Base-by-base conservation (phyloP, 805 yeast genomes). In the Komagataella kurtzmanii region DNA sequence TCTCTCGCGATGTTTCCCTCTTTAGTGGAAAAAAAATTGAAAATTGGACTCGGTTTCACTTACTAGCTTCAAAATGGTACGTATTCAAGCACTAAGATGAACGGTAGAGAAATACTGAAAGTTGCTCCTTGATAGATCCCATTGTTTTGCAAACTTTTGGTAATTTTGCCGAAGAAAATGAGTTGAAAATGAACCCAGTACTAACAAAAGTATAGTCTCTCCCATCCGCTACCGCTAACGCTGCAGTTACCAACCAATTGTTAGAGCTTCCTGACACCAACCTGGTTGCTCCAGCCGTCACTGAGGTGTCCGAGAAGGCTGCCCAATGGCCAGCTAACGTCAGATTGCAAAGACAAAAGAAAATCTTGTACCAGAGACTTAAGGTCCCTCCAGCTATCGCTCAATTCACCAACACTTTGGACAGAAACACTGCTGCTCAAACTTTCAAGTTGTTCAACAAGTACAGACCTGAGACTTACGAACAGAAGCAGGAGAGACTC, bases 261-360 rank as follows among this genome's bases (percentile, higher is more conserved):
- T 8, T 30, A 30, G 40, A 30, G 40, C 40, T 30, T 30, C 40
- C 40, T 10, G 40, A 30, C 40, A 30, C 40, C 40, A 30, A 30
- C n/a, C 89, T 88, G 82, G 95, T 88, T 68, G 97, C 97, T 68
- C 96, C 97, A 80, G 91, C 97, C 73, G 99, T 30, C 40, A 30
- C 40, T 30, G 40, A 89, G 72, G 89, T 96, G 70, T 69, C 87
- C 64, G 80, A 86, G 76, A 67, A 77, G 58, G 66, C 75, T 73
- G 98, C 91, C 70, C 93, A 86, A 77, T 93, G 99, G 99, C 99
- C 99, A 71, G 93, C 85, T 76, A 89, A 91, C 73, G 95, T 91
- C 64, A 88, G 96, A 79, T 80, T 93, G 65, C 99, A 91, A 81
- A 90, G 99, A 83, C 98, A 93, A 79, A 93, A 85, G 85, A 91